Evolutionary conservation across 176 grass and related monocot species (phyloP).

Genomic region (Poa pratensis): DNA sequence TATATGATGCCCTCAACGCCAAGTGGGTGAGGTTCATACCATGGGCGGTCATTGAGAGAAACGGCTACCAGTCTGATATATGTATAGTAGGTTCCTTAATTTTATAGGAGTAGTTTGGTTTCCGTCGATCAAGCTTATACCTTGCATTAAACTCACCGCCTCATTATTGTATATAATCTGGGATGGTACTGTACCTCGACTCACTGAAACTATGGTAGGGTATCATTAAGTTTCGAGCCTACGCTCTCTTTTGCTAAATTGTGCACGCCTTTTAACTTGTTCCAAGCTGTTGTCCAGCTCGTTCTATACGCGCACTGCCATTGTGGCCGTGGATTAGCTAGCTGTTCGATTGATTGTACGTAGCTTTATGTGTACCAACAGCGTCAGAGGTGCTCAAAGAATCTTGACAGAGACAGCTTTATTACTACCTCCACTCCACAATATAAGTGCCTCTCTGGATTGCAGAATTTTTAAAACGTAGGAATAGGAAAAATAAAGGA

Average conservation of each 20-base stretch:
- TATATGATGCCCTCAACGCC: not conserved
- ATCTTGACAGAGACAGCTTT: too few species aligned
- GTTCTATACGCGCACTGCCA: too few species aligned
- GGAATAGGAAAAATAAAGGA: too few species aligned
- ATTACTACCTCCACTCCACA: too few species aligned
- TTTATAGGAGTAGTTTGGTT: not conserved
- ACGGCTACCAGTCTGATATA: not conserved
- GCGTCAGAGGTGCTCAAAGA: too few species aligned
- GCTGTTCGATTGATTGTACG: too few species aligned
- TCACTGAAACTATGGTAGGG: not conserved
- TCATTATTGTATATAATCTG: conserved; percentile 20
- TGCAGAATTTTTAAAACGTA: too few species aligned
- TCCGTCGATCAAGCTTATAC: not conserved
- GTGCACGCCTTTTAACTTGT: not conserved
- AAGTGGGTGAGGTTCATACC: conserved; percentile 3
- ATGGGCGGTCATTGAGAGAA: not conserved
- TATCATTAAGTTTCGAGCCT: not conserved
- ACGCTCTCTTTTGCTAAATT: not conserved
- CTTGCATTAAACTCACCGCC: not conserved
- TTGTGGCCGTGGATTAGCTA: too few species aligned
- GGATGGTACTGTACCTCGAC: not conserved
- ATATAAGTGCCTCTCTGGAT: too few species aligned
- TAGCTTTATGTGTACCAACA: too few species aligned
- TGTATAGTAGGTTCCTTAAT: not conserved
- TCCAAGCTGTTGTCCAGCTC: too few species aligned